Conservation (phyloP, 345 rosid species). For the Lepidium africanum region DNA sequence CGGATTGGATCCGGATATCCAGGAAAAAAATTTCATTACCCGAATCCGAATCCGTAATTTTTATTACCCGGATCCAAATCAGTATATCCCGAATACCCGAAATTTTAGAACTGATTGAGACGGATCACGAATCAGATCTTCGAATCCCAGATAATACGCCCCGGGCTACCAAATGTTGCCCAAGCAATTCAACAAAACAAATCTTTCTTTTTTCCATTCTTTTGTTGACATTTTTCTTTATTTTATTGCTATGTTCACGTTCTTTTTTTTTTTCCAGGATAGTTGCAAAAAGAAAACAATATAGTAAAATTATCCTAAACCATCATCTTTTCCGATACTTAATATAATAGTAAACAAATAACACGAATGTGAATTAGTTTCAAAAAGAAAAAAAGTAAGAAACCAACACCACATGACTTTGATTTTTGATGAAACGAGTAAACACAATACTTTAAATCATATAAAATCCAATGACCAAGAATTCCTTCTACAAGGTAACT, state of each 20-base stretch:
- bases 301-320: too few relatives aligned
- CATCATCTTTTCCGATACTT: not conserved
- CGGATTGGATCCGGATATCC: too few relatives aligned
- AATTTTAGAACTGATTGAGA: too few relatives aligned
- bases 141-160: too few relatives aligned
- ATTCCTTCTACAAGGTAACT: not conserved
- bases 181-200: not conserved
- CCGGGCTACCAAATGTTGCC: too few relatives aligned
- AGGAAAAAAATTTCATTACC: too few relatives aligned
- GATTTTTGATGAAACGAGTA: not conserved
- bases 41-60: too few relatives aligned
- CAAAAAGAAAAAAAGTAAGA: not conserved
- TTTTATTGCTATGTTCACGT: not conserved
- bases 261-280: not conserved
- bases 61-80: too few relatives aligned
- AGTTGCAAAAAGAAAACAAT: not conserved
- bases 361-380: not conserved
- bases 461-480: not conserved
- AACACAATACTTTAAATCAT: not conserved
- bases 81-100: too few relatives aligned
- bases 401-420: not conserved
- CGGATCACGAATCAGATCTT: too few relatives aligned
- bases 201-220: not conserved
- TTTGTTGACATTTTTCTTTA: not conserved
- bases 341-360: not conserved